Percentiles rank a stretch among this genome's conserved stretches.
phyloP scores from a whole-genome alignment of 345 rosid species.

The Bruguiera parviflora region DNA sequence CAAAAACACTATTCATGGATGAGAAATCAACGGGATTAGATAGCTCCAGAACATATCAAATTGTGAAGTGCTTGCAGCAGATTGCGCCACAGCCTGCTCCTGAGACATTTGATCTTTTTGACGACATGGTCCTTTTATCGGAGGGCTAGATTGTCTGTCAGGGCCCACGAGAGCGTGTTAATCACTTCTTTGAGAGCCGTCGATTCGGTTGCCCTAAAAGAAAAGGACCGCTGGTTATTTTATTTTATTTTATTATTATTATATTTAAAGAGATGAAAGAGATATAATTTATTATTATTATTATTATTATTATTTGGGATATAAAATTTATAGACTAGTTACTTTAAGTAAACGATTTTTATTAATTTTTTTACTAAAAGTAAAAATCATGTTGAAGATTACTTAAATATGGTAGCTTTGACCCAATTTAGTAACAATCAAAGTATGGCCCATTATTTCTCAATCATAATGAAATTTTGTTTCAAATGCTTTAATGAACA shows the following conservation, averaged over 20 bases:
- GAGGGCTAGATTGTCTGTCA: constrained; percentile 85
- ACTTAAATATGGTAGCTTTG: no score
- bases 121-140: constrained; percentile 67
- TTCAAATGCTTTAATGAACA: no score
- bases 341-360: no score
- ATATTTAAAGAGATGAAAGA: no score
- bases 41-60: constrained; percentile 85
- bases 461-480: no score
- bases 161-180: constrained; percentile 69
- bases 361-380: constrained; percentile 60
- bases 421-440: no score
- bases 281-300: no score
- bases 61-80: constrained; percentile 83
- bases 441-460: no score
- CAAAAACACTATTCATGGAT: constrained; percentile 86
- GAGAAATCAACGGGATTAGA: constrained; percentile 95
- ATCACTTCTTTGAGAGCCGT: constrained; percentile 63
- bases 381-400: constrained; percentile 3
- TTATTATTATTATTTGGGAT: no score
- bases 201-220: constrained; percentile 83
- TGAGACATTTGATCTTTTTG: constrained; percentile 84
- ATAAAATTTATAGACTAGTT: no score
- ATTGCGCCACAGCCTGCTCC: constrained; percentile 83
- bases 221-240: constrained; percentile 89
- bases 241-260: constrained; percentile 36